Evolutionary conservation across 108 stramenopile species (phyloP), one percentile per base, ranked within the genome.

Genomic region (Skeletonema grethae): DNA sequence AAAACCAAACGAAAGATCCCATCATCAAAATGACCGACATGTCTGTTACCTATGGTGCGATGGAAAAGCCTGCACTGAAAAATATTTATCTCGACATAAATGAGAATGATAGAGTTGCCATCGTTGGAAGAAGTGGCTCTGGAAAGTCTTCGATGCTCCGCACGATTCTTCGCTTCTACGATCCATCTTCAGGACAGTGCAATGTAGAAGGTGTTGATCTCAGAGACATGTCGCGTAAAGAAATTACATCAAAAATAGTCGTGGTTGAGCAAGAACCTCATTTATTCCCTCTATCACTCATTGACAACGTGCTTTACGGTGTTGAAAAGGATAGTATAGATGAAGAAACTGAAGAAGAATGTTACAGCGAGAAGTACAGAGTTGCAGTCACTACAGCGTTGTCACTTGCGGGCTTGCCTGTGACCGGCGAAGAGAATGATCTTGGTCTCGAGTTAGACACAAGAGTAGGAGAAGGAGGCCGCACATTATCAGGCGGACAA

Each of bases 291-390:
- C 94, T 95, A 76, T 86, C 90, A 7, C 68, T 98, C 35, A 82
- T 91, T 61, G 95, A 97, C 24, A 98, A 98, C 76, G 90, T 98
- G 12, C 80, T 92, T 60, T 96, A 94, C 71, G 97, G 97, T 5
- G 59, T 93, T 65, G 86, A 86, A 7, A 87, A 88, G 69, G 93
- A 95, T 70, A 67, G 69, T 34, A 71, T 89, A 35, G 72, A 91
- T 76, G 63, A 82, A 55, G 77, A 84, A 57, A 86, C 84, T 30
- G 88, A 91, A 70, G 74, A 73, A n/a, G 69, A 81, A 58, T 63
- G 84, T 59, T 92, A 92, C 61, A 87, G 87, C 39, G 83, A 82
- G 43, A 53, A 75, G 10, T 88, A 75, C 41, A 83, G 91, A 69
- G 57, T 72, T 28, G 65, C 65, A 18, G 89, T 87, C 11, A 63